phyloP scores from a whole-genome alignment of 179 eudicot genomes.

The Nepenthes alata region DNA sequence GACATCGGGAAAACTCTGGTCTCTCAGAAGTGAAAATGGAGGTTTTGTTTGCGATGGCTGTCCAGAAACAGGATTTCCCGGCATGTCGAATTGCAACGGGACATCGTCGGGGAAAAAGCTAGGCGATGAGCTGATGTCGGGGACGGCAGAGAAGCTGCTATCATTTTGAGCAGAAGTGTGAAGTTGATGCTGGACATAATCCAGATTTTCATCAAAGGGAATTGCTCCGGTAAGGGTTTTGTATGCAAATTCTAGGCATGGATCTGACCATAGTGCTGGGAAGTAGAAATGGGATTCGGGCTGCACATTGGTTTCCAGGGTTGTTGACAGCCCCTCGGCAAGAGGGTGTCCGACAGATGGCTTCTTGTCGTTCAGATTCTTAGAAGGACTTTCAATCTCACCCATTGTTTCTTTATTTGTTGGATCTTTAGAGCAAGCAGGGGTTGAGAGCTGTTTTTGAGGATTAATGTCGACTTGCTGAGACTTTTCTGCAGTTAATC shows the following conservation, averaged over 20 bases:
- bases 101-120: slow-evolving; percentile 14
- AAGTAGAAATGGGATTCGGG: slow-evolving; percentile 22
- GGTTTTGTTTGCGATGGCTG: slow-evolving; percentile 11
- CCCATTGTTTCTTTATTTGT: background rate
- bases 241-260: slow-evolving; percentile 82
- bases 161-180: slow-evolving; percentile 20
- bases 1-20: background rate
- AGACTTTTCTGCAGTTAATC: background rate
- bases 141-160: slow-evolving; percentile 2
- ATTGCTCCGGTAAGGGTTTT: slow-evolving; percentile 83
- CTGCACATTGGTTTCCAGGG: slow-evolving; percentile 10
- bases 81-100: background rate
- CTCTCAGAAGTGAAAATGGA: slow-evolving; percentile 16
- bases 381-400: background rate
- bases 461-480: slow-evolving; percentile 2
- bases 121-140: slow-evolving; percentile 16
- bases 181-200: slow-evolving; percentile 29
- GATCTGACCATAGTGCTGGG: slow-evolving; percentile 57
- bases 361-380: background rate
- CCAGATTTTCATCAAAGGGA: slow-evolving; percentile 52
- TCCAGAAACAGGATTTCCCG: background rate
- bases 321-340: background rate
- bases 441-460: slow-evolving; percentile 3
- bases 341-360: background rate
- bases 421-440: background rate